Base-by-base conservation (phyloP, 495 filamentous ascomycete species). In the Trichocladium uniseriatum region DNA sequence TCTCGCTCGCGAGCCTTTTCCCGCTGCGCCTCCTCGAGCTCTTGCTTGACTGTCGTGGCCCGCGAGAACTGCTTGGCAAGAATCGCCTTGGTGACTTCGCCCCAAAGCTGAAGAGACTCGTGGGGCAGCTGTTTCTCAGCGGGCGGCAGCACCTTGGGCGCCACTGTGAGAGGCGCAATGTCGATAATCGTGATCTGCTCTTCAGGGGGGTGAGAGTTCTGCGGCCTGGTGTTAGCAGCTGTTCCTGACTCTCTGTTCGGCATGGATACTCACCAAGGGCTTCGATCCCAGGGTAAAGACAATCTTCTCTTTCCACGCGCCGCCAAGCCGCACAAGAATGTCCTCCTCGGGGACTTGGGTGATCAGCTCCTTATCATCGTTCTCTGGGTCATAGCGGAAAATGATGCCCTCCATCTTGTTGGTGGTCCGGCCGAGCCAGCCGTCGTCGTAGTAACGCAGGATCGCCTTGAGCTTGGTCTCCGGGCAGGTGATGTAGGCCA, bases 351-450 rank as follows among this genome's bases (percentile, higher is more conserved):
- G 79, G 0, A 98, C 88, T 45, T 96, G 89, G 69, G 81, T 88
- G 55, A 95, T 82, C 59, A 72, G 80, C 18, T 69, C 79, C 58
- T 79, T 84, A 52, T 79, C 80, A 57, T 97, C 90, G 18, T 86
- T 87, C 15, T 79, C 76, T 0, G 87, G 85, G 49, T 91, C 82
- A 55, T 94, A 95, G 36, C 78, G 81, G 69, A 92, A 98, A 43
- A 97, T 75, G 21, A 96, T 82, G 15, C 92, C 92, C 45, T 95
- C 84, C 7, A 98, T 80, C 61, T 82, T 86, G 63, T 97, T 91
- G 51, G 94, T 89, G 29, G 89, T 79, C 47, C 86, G 86, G 37
- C 89, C 87, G 8, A 96, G 76, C 91, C 94, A 98, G 28, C 88
- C 87, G 44, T 98, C 94, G 55, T 96, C 91, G 41, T 89, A 64